Percentiles rank a stretch among this genome's conserved stretches.
phyloP scores from a whole-genome alignment of 2,329 filamentous ascomycete species.

The Hirsutella minnesotensis region DNA sequence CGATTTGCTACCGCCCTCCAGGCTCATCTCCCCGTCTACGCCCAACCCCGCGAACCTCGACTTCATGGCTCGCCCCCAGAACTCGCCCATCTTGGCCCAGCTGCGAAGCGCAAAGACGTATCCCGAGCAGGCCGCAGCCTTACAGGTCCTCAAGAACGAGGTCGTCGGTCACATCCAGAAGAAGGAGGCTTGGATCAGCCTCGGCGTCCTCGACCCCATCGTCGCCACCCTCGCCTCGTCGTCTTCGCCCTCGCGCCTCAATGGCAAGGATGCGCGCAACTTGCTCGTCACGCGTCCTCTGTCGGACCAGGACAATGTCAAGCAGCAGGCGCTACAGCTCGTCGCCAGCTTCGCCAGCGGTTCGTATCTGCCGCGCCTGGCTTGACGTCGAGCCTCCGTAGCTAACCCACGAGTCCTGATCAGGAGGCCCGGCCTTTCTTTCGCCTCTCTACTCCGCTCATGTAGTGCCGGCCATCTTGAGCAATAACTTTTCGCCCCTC shows the following conservation, averaged over 20 bases:
- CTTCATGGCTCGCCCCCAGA: slow-evolving; percentile 42
- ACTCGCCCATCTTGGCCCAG: slow-evolving; percentile 42
- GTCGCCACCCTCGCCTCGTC: slow-evolving; percentile 32
- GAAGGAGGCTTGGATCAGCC: slow-evolving; percentile 67
- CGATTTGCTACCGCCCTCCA: slow-evolving; percentile 5
- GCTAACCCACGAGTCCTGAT: slow-evolving; percentile 26
- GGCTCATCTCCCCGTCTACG: slow-evolving; percentile 1
- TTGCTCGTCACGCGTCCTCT: slow-evolving; percentile 24
- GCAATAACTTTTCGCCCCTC: slow-evolving; percentile 53
- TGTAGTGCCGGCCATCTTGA: slow-evolving; percentile 57
- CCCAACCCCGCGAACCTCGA: slow-evolving; percentile 3
- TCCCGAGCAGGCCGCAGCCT: slow-evolving; percentile 42
- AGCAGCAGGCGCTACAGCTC: slow-evolving; percentile 73
- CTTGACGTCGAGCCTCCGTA: background rate
- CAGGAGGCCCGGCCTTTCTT: slow-evolving; percentile 73
- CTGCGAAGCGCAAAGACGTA: slow-evolving; percentile 41
- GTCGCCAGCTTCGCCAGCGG: slow-evolving; percentile 76
- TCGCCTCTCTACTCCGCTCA: slow-evolving; percentile 57
- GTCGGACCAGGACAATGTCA: slow-evolving; percentile 53
- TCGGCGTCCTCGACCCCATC: slow-evolving; percentile 54
- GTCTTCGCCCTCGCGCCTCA: slow-evolving; percentile 19
- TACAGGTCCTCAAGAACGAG: slow-evolving; percentile 75
- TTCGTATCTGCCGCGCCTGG: slow-evolving; percentile 24
- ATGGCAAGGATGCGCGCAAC: slow-evolving; percentile 26
- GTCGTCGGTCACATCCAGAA: slow-evolving; percentile 77